These are phyloP conservation scores for Crataegus laevigata DNA, from an alignment of 306 rosid species.

Conservation along the genomic window DNA sequence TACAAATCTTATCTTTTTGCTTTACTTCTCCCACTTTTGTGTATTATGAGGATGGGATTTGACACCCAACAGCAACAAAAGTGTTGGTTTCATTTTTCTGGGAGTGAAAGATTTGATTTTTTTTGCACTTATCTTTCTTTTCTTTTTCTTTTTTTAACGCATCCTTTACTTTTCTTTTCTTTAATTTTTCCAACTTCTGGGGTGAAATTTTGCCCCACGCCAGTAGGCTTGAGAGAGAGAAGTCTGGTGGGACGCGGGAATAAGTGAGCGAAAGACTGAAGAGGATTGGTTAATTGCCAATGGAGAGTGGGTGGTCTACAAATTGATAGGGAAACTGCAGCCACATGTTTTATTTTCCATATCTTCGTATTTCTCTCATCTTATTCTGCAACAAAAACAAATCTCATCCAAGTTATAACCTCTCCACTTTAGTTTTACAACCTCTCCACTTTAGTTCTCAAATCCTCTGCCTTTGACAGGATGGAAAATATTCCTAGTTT, in stretches of 20 bases:
- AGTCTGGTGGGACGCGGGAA: background rate
- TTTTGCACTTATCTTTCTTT: constrained; percentile 3
- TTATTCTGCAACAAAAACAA: constrained; percentile 29
- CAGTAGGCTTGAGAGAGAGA: constrained; percentile 11
- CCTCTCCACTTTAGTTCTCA: constrained; percentile 39
- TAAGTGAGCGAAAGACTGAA: constrained; percentile 2
- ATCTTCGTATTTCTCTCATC: constrained; percentile 12
- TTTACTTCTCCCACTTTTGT: background rate
- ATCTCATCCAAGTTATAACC: constrained; percentile 25
- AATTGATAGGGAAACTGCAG: constrained; percentile 48
- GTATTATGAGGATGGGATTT: constrained; percentile 22
- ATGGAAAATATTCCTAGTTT: constrained; percentile 16
- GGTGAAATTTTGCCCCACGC: constrained; percentile 9
- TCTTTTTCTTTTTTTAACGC: no score
- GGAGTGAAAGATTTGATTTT: constrained; percentile 1
- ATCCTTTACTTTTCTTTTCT: background rate
- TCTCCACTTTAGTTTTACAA: constrained; percentile 35
- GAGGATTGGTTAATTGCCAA: constrained; percentile 33
- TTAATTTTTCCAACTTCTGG: constrained; percentile 11
- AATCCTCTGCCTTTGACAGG: constrained; percentile 30
- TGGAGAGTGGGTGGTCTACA: constrained; percentile 22
- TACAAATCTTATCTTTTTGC: constrained; percentile 19
- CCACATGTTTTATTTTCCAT: constrained; percentile 50
- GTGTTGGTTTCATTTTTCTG: constrained; percentile 16
- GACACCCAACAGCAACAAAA: constrained; percentile 20